Evolutionary conservation across 1,139 yeast species (phyloP).

Genomic region (Ogataea hybrid): DNA sequence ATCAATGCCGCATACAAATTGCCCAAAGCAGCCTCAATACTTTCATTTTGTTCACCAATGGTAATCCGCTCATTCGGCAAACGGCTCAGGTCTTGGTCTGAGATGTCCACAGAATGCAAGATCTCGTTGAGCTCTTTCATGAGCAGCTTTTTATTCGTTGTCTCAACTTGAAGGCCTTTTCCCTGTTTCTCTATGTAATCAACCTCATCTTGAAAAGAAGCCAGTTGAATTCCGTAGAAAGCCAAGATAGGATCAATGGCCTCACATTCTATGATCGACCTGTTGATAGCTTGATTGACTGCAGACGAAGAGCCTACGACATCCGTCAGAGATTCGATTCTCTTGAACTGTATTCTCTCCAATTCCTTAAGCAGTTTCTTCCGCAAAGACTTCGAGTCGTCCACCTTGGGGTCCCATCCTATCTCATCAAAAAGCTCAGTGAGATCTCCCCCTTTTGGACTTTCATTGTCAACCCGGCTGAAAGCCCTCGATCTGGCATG

Average conservation of each 20-base stretch:
- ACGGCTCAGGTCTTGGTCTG: slow-evolving; percentile 49
- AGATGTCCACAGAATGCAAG: slow-evolving; percentile 65
- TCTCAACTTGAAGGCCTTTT: slow-evolving; percentile 79
- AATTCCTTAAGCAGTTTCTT: slow-evolving; percentile 55
- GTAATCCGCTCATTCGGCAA: slow-evolving; percentile 51
- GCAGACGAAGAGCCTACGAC: slow-evolving; percentile 41
- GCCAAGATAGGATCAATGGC: slow-evolving; percentile 56
- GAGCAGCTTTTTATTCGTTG: slow-evolving; percentile 74
- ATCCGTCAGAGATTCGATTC: slow-evolving; percentile 47
- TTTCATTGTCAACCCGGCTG: slow-evolving; percentile 26
- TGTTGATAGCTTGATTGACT: slow-evolving; percentile 40
- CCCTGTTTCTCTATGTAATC: slow-evolving; percentile 72
- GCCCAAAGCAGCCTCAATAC: slow-evolving; percentile 58
- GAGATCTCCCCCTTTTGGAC: slow-evolving; percentile 30
- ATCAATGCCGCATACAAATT: slow-evolving; percentile 62
- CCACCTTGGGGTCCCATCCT: slow-evolving; percentile 62
- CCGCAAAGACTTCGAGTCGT: slow-evolving; percentile 57
- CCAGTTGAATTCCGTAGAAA: slow-evolving; percentile 55
- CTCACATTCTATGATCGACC: slow-evolving; percentile 62
- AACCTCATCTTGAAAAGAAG: slow-evolving; percentile 65
- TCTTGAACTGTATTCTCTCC: slow-evolving; percentile 46
- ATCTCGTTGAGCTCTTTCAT: slow-evolving; percentile 69
- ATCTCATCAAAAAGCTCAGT: slow-evolving; percentile 73
- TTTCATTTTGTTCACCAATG: slow-evolving; percentile 41
- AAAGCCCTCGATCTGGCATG: slow-evolving; percentile 30